These are phyloP conservation scores for Ligustrum vulgare DNA, from an alignment of 257 asterid genomes.

Conservation along the genomic window DNA sequence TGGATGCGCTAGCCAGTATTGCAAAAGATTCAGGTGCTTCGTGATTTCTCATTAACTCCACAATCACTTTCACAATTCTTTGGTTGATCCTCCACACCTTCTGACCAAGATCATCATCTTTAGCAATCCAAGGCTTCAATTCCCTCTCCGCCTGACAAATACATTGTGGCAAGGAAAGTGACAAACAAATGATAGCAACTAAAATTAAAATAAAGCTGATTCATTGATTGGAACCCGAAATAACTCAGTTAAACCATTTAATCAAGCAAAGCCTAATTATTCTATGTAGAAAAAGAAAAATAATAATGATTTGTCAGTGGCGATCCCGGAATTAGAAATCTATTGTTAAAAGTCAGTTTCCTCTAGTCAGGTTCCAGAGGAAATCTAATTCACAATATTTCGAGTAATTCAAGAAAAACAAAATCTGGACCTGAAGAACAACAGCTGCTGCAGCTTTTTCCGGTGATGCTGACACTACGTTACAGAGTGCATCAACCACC, in stretches of 20 bases:
- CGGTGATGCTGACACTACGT: conserved; percentile 90
- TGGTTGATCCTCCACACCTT: conserved; percentile 95
- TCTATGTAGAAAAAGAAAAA: not conserved
- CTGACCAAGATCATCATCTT: conserved; percentile 90
- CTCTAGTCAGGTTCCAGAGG: not conserved
- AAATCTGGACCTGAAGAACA: conserved; percentile 92
- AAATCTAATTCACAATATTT: conserved; percentile 6
- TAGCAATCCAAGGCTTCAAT: conserved; percentile 92
- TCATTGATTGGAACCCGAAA: conserved; percentile 1
- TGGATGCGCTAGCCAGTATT: conserved; percentile 83
- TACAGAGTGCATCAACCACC: conserved; percentile 98
- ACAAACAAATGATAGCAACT: conserved; percentile 31
- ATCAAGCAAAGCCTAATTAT: not conserved
- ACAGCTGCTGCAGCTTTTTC: conserved; percentile 97
- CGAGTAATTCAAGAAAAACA: conserved; percentile 36
- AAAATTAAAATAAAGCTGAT: not conserved
- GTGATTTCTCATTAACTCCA: conserved; percentile 90
- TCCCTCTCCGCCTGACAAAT: conserved; percentile 95
- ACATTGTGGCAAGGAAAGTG: conserved; percentile 41
- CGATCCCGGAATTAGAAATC: not conserved
- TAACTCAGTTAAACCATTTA: conserved; percentile 3
- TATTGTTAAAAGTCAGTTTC: not conserved
- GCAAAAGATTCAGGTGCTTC: conserved; percentile 86
- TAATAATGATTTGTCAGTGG: not conserved
- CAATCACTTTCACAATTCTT: conserved; percentile 85